Percentiles rank a stretch among this genome's conserved stretches.
Evolutionary conservation across 2,329 filamentous ascomycete species (phyloP).

Genomic region (Sodiomyces alkalinus): DNA sequence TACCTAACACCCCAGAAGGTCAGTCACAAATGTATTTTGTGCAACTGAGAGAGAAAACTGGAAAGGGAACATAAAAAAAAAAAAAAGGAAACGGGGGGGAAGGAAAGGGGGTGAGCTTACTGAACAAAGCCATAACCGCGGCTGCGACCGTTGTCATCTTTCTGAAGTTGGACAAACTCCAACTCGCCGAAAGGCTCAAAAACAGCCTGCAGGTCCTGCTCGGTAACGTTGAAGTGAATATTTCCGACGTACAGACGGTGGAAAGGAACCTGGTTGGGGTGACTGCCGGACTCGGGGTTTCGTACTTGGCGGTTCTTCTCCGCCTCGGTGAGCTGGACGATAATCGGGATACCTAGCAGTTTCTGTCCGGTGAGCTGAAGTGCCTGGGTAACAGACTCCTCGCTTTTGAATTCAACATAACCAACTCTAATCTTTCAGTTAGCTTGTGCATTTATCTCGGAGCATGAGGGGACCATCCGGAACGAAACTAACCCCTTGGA

Average conservation of each 20-base stretch:
- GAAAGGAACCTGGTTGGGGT: constrained; percentile 80
- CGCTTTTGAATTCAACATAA: constrained; percentile 96
- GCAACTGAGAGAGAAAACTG: too few relatives aligned
- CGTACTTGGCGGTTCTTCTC: constrained; percentile 98
- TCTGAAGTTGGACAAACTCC: constrained; percentile 94
- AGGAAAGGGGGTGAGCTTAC: constrained; percentile 40
- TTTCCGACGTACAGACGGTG: constrained; percentile 98
- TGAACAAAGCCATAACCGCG: constrained; percentile 97
- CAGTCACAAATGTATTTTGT: too few relatives aligned
- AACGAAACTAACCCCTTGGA: constrained; percentile 70
- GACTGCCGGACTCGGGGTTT: constrained; percentile 54
- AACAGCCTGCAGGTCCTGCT: constrained; percentile 86
- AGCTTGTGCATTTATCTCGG: background rate
- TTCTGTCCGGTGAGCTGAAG: constrained; percentile 98
- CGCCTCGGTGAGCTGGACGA: constrained; percentile 94
- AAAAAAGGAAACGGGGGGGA: too few relatives aligned
- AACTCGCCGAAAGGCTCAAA: constrained; percentile 97
- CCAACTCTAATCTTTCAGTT: constrained; percentile 59
- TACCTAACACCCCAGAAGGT: constrained; percentile 42
- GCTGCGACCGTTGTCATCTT: constrained; percentile 81
- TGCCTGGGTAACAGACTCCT: constrained; percentile 84
- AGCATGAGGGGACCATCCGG: background rate
- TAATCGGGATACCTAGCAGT: constrained; percentile 95
- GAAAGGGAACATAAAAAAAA: background rate
- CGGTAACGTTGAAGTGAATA: constrained; percentile 98